Conservation (phyloP, 2,329 filamentous ascomycete species). For the Sarocladium brachiariae region DNA sequence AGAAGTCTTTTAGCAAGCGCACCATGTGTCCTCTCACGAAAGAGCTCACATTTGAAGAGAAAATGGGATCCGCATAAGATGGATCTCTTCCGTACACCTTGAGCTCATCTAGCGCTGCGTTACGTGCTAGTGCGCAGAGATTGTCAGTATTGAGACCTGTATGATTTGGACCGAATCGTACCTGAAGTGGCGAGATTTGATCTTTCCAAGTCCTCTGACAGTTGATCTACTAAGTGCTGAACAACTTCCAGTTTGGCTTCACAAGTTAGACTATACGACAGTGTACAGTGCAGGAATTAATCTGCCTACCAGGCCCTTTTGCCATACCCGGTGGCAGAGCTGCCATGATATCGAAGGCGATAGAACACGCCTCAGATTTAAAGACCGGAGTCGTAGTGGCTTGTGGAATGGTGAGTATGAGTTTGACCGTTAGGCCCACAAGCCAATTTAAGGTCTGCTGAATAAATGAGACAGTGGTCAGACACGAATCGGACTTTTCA, state of each 20-base stretch:
- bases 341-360: conserved; percentile 18
- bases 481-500: no score
- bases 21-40: background rate
- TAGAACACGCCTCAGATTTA: no score
- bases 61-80: conserved; percentile 70
- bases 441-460: no score
- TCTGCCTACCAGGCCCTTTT: conserved; percentile 36
- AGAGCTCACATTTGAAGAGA: conserved; percentile 61
- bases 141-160: background rate
- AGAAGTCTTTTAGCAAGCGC: conserved; percentile 11
- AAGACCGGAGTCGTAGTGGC: no score
- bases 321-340: conserved; percentile 21
- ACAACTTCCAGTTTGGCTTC: conserved; percentile 2
- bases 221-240: background rate
- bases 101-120: conserved; percentile 56
- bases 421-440: no score
- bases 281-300: background rate
- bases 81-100: conserved; percentile 63
- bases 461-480: no score
- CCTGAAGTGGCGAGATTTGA: background rate
- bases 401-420: no score
- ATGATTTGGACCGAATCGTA: background rate
- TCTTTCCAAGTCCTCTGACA: background rate
- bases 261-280: background rate
- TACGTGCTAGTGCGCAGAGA: conserved; percentile 45